These are phyloP conservation scores for Guadua angustifolia DNA, from an alignment of 176 grass and related monocot species.

Conservation along the genomic window DNA sequence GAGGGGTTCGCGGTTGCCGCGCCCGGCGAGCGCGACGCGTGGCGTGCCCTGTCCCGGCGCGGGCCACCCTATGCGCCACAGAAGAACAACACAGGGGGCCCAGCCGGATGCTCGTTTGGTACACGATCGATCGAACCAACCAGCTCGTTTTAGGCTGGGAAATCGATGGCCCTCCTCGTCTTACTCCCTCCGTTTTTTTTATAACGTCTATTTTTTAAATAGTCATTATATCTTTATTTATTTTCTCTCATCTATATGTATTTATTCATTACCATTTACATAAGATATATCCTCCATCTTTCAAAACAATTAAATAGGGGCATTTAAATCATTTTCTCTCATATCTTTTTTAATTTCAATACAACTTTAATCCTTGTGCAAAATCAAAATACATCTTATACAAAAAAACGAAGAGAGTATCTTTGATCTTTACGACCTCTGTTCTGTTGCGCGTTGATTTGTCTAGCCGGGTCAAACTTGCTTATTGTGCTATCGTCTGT, in stretches of 20 bases:
- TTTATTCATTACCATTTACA: too few relatives aligned
- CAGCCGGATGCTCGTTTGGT: neutral
- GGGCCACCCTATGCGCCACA: neutral
- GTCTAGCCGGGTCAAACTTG: conserved; percentile 15
- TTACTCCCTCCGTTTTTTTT: too few relatives aligned
- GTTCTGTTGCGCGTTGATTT: neutral
- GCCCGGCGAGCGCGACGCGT: conserved; percentile 34
- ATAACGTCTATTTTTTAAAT: too few relatives aligned
- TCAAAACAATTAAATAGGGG: too few relatives aligned
- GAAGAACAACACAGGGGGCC: neutral
- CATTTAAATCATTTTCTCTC: too few relatives aligned
- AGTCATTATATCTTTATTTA: too few relatives aligned
- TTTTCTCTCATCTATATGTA: too few relatives aligned
- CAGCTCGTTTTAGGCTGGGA: neutral
- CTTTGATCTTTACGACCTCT: neutral
- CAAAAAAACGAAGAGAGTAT: too few relatives aligned
- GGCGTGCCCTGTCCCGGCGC: neutral
- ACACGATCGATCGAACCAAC: neutral
- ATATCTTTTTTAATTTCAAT: too few relatives aligned
- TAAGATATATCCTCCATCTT: too few relatives aligned
- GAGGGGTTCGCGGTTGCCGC: conserved; percentile 10
- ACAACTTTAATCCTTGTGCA: too few relatives aligned
- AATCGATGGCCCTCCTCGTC: neutral
- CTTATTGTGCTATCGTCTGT: neutral
- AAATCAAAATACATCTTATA: too few relatives aligned